Percentiles rank a stretch among this genome's conserved stretches.
Conservation (phyloP, 768 basidiomycete species). For the Glaciozyma martinii region DNA sequence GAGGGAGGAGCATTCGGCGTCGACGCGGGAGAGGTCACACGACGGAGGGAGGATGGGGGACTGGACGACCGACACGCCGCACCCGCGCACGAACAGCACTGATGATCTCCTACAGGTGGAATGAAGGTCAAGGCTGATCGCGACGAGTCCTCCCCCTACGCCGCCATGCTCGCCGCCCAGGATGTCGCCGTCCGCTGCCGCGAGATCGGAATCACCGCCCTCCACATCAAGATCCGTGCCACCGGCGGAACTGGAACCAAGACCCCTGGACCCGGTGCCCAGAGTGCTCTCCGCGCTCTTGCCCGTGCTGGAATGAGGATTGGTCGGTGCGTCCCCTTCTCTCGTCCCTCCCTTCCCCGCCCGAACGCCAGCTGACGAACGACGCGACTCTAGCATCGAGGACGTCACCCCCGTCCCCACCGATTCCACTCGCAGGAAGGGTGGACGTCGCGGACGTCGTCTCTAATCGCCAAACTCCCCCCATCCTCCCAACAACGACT, state of each 20-base stretch:
- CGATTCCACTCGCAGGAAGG: constrained; percentile 96
- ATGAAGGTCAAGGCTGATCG: constrained; percentile 99
- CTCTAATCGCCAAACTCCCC: constrained; percentile 41
- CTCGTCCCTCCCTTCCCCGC: neutral
- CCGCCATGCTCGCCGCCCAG: constrained; percentile 68
- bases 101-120: constrained; percentile 52
- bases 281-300: constrained; percentile 93
- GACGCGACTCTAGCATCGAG: constrained; percentile 23
- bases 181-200: constrained; percentile 93
- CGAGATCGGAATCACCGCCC: constrained; percentile 95
- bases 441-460: constrained; percentile 99
- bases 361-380: neutral
- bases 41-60: neutral
- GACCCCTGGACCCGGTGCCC: constrained; percentile 96
- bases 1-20: neutral
- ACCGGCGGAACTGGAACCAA: constrained; percentile 97
- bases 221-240: constrained; percentile 97
- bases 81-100: neutral
- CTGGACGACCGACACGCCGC: neutral
- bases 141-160: constrained; percentile 76
- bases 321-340: constrained; percentile 47
- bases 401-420: constrained; percentile 97
- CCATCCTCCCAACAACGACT: neutral
- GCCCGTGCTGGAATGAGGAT: constrained; percentile 98
- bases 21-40: too few relatives aligned